Conservation (phyloP, 495 filamentous ascomycete genomes). For the Aspergillus cristatus region DNA sequence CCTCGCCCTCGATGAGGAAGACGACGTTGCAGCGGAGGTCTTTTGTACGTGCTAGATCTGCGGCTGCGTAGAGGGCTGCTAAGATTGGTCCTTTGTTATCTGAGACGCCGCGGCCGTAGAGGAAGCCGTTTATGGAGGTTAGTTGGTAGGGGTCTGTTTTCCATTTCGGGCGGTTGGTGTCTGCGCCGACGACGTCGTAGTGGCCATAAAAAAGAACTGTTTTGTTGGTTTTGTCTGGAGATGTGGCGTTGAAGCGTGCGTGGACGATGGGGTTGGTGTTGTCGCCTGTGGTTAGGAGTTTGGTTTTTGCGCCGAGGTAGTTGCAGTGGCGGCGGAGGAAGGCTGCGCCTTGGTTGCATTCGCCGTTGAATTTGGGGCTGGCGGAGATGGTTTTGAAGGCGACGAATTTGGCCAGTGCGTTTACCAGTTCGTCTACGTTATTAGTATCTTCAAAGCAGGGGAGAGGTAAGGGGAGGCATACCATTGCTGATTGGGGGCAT, state of each 20-base stretch:
- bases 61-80: conserved; percentile 85
- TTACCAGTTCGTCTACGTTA: conserved; percentile 64
- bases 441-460: not conserved
- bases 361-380: conserved; percentile 69
- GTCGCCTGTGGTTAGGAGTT: conserved; percentile 66
- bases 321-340: conserved; percentile 85
- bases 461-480: conserved; percentile 12
- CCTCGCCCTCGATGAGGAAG: conserved; percentile 93
- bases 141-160: conserved; percentile 77
- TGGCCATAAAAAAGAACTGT: conserved; percentile 95
- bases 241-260: conserved; percentile 67
- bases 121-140: conserved; percentile 77
- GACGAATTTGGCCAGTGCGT: conserved; percentile 72
- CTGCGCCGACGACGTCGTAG: conserved; percentile 96
- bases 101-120: conserved; percentile 92
- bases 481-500: conserved; percentile 50
- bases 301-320: conserved; percentile 78
- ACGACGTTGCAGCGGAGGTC: conserved; percentile 74
- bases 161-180: conserved; percentile 70
- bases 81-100: conserved; percentile 96
- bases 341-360: conserved; percentile 86
- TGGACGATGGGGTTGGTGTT: conserved; percentile 82
- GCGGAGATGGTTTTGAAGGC: conserved; percentile 87
- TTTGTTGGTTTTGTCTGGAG: conserved; percentile 53
- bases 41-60: conserved; percentile 72